Conservation (phyloP, 169 alveolate genomes). For the Eimeria necatrix region DNA sequence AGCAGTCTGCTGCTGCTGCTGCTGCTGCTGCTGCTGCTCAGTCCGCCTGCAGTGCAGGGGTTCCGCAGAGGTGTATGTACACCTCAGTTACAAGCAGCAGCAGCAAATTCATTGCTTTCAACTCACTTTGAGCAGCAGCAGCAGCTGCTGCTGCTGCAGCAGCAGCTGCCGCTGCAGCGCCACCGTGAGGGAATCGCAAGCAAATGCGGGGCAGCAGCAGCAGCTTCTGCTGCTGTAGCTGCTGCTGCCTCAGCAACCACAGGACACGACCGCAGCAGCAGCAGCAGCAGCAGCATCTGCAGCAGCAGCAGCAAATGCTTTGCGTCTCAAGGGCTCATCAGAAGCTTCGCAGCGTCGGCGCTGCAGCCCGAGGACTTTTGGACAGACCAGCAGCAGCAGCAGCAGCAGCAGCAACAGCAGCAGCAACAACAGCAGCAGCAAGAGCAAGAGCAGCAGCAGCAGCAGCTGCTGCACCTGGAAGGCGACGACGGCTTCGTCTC, state of each 20-base stretch:
- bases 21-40: conserved; percentile 9
- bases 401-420: too few relatives aligned
- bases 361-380: too few relatives aligned
- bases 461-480: neutral
- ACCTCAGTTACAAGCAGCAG: neutral
- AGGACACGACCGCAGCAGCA: too few relatives aligned
- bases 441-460: conserved; percentile 4
- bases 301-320: too few relatives aligned
- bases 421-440: neutral
- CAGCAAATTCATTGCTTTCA: neutral
- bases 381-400: neutral
- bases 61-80: neutral
- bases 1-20: neutral
- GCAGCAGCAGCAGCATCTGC: too few relatives aligned
- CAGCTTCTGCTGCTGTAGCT: neutral
- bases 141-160: conserved; percentile 8
- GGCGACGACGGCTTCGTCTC: conserved; percentile 21
- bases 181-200: too few relatives aligned
- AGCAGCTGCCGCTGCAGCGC: neutral
- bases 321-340: too few relatives aligned
- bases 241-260: neutral
- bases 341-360: too few relatives aligned
- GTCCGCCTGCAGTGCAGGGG: neutral
- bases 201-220: neutral
- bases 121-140: neutral